A percentile compares a stretch with the other conserved stretches of the same genome.
Evolutionary conservation across 2,329 filamentous ascomycete genomes (phyloP).

Genomic region (Exutisphaerella laricina): DNA sequence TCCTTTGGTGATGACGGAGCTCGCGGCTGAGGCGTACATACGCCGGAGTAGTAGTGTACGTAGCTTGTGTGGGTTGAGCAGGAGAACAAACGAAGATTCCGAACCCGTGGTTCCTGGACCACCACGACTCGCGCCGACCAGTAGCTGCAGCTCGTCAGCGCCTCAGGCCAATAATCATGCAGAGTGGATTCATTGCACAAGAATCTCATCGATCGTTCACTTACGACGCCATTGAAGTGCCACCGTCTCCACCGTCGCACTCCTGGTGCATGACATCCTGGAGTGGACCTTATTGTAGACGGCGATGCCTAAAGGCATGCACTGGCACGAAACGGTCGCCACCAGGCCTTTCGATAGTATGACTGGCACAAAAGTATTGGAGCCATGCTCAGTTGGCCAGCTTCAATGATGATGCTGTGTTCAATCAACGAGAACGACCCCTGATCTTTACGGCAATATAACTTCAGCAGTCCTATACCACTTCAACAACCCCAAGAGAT

Average conservation of each 20-base stretch:
- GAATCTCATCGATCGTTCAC: slow-evolving; percentile 16
- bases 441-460: slow-evolving; percentile 19
- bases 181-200: slow-evolving; percentile 13
- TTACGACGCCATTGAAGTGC: slow-evolving; percentile 23
- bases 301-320: slow-evolving; percentile 25
- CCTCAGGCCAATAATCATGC: slow-evolving; percentile 23
- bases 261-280: slow-evolving; percentile 18
- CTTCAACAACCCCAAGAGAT: slow-evolving; percentile 6
- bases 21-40: slow-evolving; percentile 19
- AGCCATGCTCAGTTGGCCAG: slow-evolving; percentile 25
- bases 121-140: slow-evolving; percentile 12
- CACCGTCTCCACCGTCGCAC: slow-evolving; percentile 17
- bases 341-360: slow-evolving; percentile 29
- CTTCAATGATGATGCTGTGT: slow-evolving; percentile 22
- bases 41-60: slow-evolving; percentile 17
- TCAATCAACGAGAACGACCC: slow-evolving; percentile 24
- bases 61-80: slow-evolving; percentile 12
- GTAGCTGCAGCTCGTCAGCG: slow-evolving; percentile 13
- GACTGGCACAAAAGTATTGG: slow-evolving; percentile 26
- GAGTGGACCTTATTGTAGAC: slow-evolving; percentile 17
- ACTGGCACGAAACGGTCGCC: slow-evolving; percentile 28
- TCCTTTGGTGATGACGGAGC: slow-evolving; percentile 9
- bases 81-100: slow-evolving; percentile 9
- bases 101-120: slow-evolving; percentile 12
- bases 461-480: slow-evolving; percentile 13